Conservation (phyloP, 192 early-diverging fungal genomes). For the Entomortierella beljakovae region DNA sequence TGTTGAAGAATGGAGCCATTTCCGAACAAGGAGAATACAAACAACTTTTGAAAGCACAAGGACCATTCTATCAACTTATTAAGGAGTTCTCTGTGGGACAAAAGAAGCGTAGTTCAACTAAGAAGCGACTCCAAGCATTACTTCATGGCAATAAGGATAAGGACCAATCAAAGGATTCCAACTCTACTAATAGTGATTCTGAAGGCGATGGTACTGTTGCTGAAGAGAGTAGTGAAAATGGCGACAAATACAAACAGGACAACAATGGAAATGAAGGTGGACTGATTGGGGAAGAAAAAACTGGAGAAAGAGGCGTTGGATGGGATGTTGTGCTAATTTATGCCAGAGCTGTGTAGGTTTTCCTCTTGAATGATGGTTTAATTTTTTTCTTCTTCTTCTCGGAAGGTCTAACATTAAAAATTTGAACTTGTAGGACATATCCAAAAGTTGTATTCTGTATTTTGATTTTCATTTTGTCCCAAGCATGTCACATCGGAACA, state of each 20-base stretch:
- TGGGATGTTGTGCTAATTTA: constrained; percentile 82
- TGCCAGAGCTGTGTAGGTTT: constrained; percentile 64
- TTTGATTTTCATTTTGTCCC: constrained; percentile 8
- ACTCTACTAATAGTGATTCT: constrained; percentile 10
- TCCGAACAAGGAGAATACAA: constrained; percentile 72
- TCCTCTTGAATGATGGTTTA: background rate
- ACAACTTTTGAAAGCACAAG: constrained; percentile 67
- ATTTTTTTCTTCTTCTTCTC: constrained; percentile 38
- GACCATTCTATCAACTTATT: constrained; percentile 71
- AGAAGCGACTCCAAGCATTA: background rate
- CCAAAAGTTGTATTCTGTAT: constrained; percentile 21
- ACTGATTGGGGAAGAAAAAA: constrained; percentile 84
- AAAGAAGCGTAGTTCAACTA: constrained; percentile 36
- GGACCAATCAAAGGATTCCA: background rate
- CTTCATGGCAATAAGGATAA: constrained; percentile 4
- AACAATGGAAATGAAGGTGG: constrained; percentile 30
- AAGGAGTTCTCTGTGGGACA: constrained; percentile 68
- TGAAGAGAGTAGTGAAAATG: constrained; percentile 1
- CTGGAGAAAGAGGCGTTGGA: constrained; percentile 81
- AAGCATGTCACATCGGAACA: constrained; percentile 22
- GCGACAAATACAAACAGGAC: background rate
- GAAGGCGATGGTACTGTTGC: constrained; percentile 14
- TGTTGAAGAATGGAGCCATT: constrained; percentile 77
- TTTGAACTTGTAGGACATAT: constrained; percentile 26
- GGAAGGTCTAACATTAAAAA: constrained; percentile 40